A percentile compares a stretch with the other conserved stretches of the same genome.
These are phyloP conservation scores for grape (Vitis vinifera) DNA, from an alignment of 164 flowering plant species.

Conservation along the genomic window DNA sequence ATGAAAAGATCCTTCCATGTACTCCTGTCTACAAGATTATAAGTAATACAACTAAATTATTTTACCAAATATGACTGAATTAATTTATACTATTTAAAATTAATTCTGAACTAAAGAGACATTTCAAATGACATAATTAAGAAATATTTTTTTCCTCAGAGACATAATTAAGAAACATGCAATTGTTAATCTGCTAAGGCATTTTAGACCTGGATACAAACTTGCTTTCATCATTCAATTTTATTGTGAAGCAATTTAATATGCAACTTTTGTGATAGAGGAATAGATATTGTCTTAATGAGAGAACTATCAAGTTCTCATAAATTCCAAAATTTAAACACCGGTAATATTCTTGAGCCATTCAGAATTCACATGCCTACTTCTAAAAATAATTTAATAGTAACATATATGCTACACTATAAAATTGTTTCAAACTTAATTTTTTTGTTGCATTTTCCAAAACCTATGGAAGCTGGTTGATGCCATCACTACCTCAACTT, in stretches of 20 bases:
- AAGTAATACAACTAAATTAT: slow-evolving; percentile 8
- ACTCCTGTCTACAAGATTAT: slow-evolving; percentile 64
- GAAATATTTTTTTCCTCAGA: too few relatives aligned
- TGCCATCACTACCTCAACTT: too few relatives aligned
- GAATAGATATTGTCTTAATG: background rate
- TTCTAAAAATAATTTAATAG: background rate
- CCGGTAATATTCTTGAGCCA: background rate
- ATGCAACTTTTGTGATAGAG: background rate
- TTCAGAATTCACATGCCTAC: background rate
- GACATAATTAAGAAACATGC: background rate
- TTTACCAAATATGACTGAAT: background rate
- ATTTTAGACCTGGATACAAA: background rate
- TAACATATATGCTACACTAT: background rate
- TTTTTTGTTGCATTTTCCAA: background rate
- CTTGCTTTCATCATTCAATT: background rate
- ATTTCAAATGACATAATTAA: background rate
- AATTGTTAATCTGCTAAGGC: background rate
- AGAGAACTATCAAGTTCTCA: background rate
- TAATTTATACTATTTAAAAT: too few relatives aligned
- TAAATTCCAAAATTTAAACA: background rate
- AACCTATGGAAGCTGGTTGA: background rate
- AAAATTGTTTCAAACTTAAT: background rate
- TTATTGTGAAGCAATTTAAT: background rate
- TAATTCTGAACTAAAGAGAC: background rate
- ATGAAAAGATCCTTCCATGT: slow-evolving; percentile 82